Base-by-base conservation (phyloP, 306 rosid species). In the Carpinus fangiana region DNA sequence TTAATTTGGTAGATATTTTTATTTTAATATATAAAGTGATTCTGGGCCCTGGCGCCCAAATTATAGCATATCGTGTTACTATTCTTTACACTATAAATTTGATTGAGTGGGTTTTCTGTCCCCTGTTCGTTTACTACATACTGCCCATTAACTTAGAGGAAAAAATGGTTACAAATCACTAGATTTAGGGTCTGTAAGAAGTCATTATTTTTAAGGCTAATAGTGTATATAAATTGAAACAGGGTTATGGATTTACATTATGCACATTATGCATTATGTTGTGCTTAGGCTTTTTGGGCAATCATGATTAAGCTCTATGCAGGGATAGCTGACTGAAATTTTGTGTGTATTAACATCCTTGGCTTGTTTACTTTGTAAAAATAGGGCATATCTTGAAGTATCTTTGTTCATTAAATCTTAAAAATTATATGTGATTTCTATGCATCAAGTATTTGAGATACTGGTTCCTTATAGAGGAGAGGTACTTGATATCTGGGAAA, bases 291-390 rank as follows among this genome's bases (percentile, higher is more conserved):
- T 17, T 9, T 77, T 54, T 73, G 70, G 38, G 13, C 77, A 64
- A 54, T 48, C 66, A 23, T 46, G 60, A 18, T 83, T 46, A 54
- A 79, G 86, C 73, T 56, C 64, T 64, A 73, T 2, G 28, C 21
- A 14, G 31, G 18, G 41, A 36, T 73, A 72, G 47, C 57, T 78
- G 48, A 79, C 54, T 64, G 74, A 73, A 80, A n/a, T 56, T 81
- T 60, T 76, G 20, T 72, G 8, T 55, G 45, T 18, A 47, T 11
- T 47, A 34, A 6, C 12, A 11, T 73, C 36, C 73, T 50, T 74
- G 50, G 47, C 20, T 57, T 18, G 54, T 55, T 46, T 75, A 28
- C 57, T 11, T 50, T 23, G 18, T 34, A 57, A 28, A 77, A 64
- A 70, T 28, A 41, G 65, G 45, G 20, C 21, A 53, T 70, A 21